phyloP scores from a whole-genome alignment of 1,139 yeast species.

The Pichia terricola region DNA sequence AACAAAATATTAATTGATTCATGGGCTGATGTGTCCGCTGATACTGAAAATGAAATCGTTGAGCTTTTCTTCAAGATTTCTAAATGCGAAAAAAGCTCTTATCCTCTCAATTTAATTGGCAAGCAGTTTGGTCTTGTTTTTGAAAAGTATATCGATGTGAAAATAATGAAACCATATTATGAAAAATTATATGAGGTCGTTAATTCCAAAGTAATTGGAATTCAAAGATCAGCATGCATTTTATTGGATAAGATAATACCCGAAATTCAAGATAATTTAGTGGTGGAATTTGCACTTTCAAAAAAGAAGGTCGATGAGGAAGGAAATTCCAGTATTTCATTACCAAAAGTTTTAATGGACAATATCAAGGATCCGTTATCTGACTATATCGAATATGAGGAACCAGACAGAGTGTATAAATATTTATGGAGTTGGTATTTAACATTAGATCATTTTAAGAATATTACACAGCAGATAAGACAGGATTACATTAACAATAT shows the following conservation, averaged over 20 bases:
- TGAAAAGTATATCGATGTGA: constrained; percentile 12
- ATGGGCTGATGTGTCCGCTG: constrained; percentile 27
- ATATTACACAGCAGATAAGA: constrained; percentile 57
- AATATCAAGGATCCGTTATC: constrained; percentile 20
- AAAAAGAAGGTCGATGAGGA: constrained; percentile 22
- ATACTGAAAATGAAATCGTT: constrained; percentile 31
- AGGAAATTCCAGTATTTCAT: constrained; percentile 23
- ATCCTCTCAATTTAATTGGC: constrained; percentile 29
- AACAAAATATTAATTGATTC: constrained; percentile 22
- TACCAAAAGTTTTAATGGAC: constrained; percentile 31
- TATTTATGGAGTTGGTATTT: constrained; percentile 69
- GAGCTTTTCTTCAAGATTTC: constrained; percentile 29
- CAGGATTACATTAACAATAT: constrained; percentile 52
- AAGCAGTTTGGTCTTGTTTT: constrained; percentile 29
- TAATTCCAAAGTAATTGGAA: constrained; percentile 17
- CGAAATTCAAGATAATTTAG: constrained; percentile 43
- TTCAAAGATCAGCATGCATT: constrained; percentile 34
- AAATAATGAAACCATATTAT: constrained; percentile 12
- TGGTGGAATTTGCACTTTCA: constrained; percentile 50
- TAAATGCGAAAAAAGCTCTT: constrained; percentile 19
- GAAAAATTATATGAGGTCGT: constrained; percentile 17
- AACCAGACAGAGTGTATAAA: constrained; percentile 28
- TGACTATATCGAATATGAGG: constrained; percentile 34
- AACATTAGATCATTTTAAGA: constrained; percentile 52
- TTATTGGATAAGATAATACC: constrained; percentile 33